These are phyloP conservation scores for Russula foetens DNA, from an alignment of 768 basidiomycete genomes.

Conservation along the genomic window DNA sequence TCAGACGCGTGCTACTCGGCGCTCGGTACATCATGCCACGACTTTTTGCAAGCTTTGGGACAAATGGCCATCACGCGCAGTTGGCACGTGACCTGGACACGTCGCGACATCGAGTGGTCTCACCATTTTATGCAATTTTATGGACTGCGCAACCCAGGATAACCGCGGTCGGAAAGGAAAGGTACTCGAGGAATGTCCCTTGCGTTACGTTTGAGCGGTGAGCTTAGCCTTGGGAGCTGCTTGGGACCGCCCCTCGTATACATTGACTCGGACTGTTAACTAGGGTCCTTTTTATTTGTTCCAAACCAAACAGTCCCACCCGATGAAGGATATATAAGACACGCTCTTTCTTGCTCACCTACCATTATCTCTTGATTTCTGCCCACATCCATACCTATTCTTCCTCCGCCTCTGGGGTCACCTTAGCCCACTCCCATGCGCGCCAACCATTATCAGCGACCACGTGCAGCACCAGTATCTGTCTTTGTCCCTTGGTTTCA, in stretches of 20 bases:
- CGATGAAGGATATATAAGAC: constrained; percentile 17
- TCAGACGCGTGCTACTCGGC: neutral
- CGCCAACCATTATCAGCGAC: neutral
- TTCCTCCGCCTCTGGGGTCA: neutral
- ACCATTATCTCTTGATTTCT: neutral
- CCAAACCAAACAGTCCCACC: constrained; percentile 17
- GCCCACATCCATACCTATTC: constrained; percentile 1
- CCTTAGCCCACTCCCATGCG: neutral
- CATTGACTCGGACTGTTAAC: neutral
- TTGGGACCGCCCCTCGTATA: neutral
- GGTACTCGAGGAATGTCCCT: neutral
- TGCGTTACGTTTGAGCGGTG: neutral
- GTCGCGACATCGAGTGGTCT: neutral
- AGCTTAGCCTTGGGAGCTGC: neutral
- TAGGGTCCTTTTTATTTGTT: constrained; percentile 11
- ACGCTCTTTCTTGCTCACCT: constrained; percentile 1
- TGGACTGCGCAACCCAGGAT: constrained; percentile 9
- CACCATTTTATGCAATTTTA: neutral
- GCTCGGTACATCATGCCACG: neutral
- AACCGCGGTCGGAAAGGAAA: neutral
- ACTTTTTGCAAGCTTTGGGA: neutral
- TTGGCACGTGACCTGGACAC: constrained; percentile 8
- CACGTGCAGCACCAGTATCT: neutral
- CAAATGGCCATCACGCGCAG: neutral
- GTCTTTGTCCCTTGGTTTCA: neutral